Conservation (phyloP, 352 stramenopile genomes). For the Pythium sukuiense region DNA sequence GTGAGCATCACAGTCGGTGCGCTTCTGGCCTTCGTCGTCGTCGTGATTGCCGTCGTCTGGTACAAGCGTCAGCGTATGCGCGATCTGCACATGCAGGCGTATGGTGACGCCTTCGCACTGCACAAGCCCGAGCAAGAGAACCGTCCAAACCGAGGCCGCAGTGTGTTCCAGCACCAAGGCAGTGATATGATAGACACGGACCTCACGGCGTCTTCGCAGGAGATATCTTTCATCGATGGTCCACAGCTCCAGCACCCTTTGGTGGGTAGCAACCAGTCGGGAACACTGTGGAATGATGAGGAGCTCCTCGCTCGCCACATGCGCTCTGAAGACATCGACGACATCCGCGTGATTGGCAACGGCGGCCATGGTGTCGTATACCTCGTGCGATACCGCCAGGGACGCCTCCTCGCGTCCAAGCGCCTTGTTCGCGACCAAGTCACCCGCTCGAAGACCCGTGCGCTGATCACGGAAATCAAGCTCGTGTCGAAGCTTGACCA, state of each 20-base stretch:
- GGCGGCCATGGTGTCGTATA: conserved; percentile 18
- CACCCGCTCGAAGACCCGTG: conserved; percentile 16
- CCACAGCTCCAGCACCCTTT: background rate
- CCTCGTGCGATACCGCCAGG: conserved; percentile 8
- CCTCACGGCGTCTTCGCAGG: background rate
- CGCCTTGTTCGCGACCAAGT: conserved; percentile 16
- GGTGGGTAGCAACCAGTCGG: background rate
- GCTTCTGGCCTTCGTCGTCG: conserved; percentile 7
- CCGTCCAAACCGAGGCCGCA: background rate
- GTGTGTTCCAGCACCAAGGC: background rate
- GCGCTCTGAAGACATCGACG: conserved; percentile 5
- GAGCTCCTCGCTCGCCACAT: conserved; percentile 14
- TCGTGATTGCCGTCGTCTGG: conserved; percentile 16
- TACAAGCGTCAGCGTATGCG: conserved; percentile 16
- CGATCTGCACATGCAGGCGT: conserved; percentile 7
- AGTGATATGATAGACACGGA: background rate
- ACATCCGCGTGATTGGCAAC: conserved; percentile 18
- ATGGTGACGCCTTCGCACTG: conserved; percentile 2
- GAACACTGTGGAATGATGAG: conserved; percentile 20
- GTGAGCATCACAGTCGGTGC: conserved; percentile 12
- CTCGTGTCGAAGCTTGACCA: conserved; percentile 37
- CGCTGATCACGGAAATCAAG: conserved; percentile 38
- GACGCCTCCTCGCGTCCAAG: conserved; percentile 16
- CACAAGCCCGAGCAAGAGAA: background rate
- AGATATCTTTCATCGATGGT: background rate